A percentile compares a stretch with the other conserved stretches of the same genome.
phyloP scores from a whole-genome alignment of 2,329 filamentous ascomycete genomes.

The Clarireedia monteithiana region DNA sequence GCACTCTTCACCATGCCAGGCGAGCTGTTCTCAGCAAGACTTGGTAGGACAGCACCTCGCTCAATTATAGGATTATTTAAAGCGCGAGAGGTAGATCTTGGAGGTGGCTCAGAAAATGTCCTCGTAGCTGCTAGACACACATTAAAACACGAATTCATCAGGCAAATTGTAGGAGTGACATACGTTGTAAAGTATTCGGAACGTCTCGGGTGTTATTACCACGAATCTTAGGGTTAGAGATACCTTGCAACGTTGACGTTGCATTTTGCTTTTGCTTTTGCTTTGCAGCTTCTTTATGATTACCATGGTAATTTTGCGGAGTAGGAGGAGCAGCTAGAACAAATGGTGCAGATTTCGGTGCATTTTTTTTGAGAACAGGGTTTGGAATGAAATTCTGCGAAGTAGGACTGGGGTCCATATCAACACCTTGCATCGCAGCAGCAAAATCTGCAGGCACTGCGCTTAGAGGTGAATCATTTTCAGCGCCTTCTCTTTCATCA shows the following conservation, averaged over 20 bases:
- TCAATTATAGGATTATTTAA: not conserved
- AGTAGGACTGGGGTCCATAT: slow-evolving; percentile 15
- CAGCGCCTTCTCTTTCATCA: slow-evolving; percentile 20
- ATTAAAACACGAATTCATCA: not conserved
- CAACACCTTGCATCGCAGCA: slow-evolving; percentile 22
- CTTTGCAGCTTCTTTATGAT: slow-evolving; percentile 1
- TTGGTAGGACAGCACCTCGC: not conserved
- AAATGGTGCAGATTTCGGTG: slow-evolving; percentile 15
- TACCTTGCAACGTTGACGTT: no score
- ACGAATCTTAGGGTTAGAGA: not conserved
- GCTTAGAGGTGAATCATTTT: slow-evolving; percentile 12
- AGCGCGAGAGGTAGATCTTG: slow-evolving; percentile 2
- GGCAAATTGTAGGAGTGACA: not conserved
- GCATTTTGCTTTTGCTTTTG: not conserved
- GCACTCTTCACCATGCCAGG: not conserved
- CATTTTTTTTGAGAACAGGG: not conserved
- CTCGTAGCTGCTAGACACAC: not conserved
- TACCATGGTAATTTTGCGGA: slow-evolving; percentile 14
- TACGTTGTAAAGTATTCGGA: not conserved
- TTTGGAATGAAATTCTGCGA: slow-evolving; percentile 3
- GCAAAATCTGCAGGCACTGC: slow-evolving; percentile 21
- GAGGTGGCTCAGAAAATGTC: not conserved
- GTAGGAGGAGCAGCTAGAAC: slow-evolving; percentile 22
- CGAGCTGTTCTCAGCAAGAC: not conserved
- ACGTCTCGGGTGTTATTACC: not conserved